Evolutionary conservation across 2,329 filamentous ascomycete genomes (phyloP).

Genomic region (Fusarium proliferatum): DNA sequence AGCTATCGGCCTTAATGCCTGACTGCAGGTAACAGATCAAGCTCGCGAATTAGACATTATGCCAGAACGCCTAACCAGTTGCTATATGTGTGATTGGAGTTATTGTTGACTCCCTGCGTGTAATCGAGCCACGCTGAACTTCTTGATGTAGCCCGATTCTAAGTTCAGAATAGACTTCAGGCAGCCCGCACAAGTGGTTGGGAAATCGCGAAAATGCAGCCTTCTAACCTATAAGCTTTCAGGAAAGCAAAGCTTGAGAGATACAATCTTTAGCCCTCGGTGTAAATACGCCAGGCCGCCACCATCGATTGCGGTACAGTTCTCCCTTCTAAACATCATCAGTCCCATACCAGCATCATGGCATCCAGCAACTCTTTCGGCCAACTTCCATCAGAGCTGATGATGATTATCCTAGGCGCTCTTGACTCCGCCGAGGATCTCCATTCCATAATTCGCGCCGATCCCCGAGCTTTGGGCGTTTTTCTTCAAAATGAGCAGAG

Average conservation of each 20-base stretch:
- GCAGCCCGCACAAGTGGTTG: not conserved
- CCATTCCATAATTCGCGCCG: not conserved
- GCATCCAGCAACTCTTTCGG: not conserved
- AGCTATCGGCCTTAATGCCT: no score
- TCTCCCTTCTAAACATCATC: not conserved
- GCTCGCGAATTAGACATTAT: no score
- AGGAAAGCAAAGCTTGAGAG: not conserved
- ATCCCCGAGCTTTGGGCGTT: not conserved
- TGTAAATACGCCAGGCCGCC: not conserved
- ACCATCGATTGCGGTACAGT: rapidly evolving
- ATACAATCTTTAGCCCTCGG: rapidly evolving
- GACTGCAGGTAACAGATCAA: no score
- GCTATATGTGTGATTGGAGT: no score
- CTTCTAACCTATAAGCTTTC: not conserved
- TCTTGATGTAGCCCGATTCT: no score
- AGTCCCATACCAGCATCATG: not conserved
- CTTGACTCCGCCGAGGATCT: not conserved
- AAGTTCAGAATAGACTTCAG: not conserved
- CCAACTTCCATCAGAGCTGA: not conserved
- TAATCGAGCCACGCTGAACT: no score
- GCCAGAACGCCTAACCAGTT: no score
- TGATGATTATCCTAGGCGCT: not conserved
- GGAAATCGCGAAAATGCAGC: rapidly evolving
- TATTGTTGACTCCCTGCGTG: no score
- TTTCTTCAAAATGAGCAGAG: not conserved